Conservation (phyloP, 2,329 filamentous ascomycete genomes). For the Cercospora sp. region DNA sequence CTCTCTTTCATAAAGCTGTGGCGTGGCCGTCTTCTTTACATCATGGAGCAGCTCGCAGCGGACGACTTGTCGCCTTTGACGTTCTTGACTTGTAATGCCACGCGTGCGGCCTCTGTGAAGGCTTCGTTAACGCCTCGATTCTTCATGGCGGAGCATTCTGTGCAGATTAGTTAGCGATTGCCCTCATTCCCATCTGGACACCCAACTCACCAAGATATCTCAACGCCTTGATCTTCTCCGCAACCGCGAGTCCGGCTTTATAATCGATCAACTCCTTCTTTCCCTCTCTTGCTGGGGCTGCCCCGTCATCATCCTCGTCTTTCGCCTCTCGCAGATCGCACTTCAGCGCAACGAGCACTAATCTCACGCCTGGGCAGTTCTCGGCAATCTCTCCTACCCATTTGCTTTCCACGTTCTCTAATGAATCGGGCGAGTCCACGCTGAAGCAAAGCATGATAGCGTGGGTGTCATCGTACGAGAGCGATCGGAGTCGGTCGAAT, state of each 20-base stretch:
- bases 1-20: not conserved
- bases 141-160: slow-evolving; percentile 96
- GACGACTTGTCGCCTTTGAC: slow-evolving; percentile 47
- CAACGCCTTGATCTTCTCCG: slow-evolving; percentile 85
- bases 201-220: slow-evolving; percentile 70
- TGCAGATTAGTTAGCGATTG: slow-evolving; percentile 1
- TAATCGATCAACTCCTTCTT: slow-evolving; percentile 77
- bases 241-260: slow-evolving; percentile 86
- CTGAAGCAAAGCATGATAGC: slow-evolving; percentile 99
- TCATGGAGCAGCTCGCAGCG: slow-evolving; percentile 22
- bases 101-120: slow-evolving; percentile 94
- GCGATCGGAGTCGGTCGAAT: slow-evolving; percentile 91
- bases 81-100: slow-evolving; percentile 67
- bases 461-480: slow-evolving; percentile 98
- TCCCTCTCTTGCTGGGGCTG: slow-evolving; percentile 50
- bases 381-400: slow-evolving; percentile 98
- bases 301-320: slow-evolving; percentile 65
- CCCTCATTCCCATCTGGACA: not conserved
- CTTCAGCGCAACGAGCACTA: slow-evolving; percentile 93
- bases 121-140: slow-evolving; percentile 98
- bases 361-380: slow-evolving; percentile 92
- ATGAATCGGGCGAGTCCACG: slow-evolving; percentile 89
- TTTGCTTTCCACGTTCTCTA: slow-evolving; percentile 98
- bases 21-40: slow-evolving; percentile 14
- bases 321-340: slow-evolving; percentile 85